Conservation (phyloP, 768 basidiomycete species). For the Podaxis rugospora region DNA sequence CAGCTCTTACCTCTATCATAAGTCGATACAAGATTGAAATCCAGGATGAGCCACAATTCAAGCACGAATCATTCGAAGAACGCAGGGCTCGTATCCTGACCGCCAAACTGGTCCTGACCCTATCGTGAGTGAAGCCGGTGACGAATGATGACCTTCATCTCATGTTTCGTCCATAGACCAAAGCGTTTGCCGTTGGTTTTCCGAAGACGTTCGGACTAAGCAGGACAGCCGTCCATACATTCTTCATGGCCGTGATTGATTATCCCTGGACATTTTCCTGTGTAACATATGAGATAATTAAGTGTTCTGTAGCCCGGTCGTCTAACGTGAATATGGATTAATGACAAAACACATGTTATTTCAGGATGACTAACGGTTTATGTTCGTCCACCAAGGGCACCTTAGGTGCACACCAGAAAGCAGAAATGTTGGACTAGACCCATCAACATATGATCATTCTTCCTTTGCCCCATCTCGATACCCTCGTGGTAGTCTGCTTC, state of each 20-base stretch:
- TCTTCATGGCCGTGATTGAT: not conserved
- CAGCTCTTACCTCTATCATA: slow-evolving; percentile 45
- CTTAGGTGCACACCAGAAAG: too few species aligned
- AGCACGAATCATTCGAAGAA: slow-evolving; percentile 41
- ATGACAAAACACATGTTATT: too few species aligned
- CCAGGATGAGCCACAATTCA: slow-evolving; percentile 47
- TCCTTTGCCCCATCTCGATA: too few species aligned
- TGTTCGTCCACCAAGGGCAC: too few species aligned
- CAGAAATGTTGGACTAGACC: too few species aligned
- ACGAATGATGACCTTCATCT: not conserved
- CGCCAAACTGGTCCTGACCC: slow-evolving; percentile 31
- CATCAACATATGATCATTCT: too few species aligned
- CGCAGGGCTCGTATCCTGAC: slow-evolving; percentile 37
- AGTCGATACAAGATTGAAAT: slow-evolving; percentile 42
- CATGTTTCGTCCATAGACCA: slow-evolving; percentile 14
- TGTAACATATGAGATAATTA: too few species aligned
- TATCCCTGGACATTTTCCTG: not conserved
- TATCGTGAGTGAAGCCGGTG: slow-evolving; percentile 34
- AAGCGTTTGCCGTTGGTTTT: slow-evolving; percentile 20
- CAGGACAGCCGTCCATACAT: not conserved
- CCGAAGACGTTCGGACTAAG: slow-evolving; percentile 10
- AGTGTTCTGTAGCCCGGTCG: too few species aligned
- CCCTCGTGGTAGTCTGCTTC: too few species aligned
- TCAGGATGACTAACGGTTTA: too few species aligned
- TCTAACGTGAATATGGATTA: too few species aligned